Evolutionary conservation across 306 rosid genomes (phyloP).

Genomic region (Glycyrrhiza uralensis): DNA sequence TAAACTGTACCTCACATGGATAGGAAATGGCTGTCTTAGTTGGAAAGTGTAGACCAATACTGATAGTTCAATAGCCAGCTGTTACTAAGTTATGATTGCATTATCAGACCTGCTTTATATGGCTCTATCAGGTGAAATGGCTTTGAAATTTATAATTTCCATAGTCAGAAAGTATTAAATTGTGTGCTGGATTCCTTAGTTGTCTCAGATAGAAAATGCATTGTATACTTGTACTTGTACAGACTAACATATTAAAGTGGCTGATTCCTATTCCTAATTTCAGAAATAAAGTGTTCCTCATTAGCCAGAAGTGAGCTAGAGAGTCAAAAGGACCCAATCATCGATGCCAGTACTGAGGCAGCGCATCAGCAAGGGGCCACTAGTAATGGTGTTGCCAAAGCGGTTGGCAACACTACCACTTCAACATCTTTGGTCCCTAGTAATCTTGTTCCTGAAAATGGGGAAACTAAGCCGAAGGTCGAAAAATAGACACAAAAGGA

Average conservation of each 20-base stretch:
- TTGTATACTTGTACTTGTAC: background rate
- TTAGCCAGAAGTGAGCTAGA: constrained; percentile 68
- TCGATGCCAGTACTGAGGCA: constrained; percentile 42
- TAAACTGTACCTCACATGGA: background rate
- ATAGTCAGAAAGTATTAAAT: background rate
- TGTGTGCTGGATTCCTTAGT: background rate
- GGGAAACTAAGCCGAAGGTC: constrained; percentile 47
- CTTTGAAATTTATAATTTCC: constrained; percentile 10
- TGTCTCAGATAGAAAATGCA: background rate
- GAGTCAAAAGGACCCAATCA: constrained; percentile 45
- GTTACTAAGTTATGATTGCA: background rate
- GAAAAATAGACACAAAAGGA: constrained; percentile 45
- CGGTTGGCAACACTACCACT: constrained; percentile 31
- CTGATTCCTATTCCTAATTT: constrained; percentile 31
- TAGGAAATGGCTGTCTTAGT: background rate
- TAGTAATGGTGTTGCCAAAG: constrained; percentile 51
- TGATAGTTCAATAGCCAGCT: background rate
- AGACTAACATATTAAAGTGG: background rate
- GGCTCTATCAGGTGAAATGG: constrained; percentile 6
- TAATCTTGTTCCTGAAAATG: constrained; percentile 54
- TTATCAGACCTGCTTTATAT: background rate
- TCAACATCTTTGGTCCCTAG: constrained; percentile 32
- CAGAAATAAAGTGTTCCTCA: constrained; percentile 84
- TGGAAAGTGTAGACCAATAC: background rate
- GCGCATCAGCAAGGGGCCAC: constrained; percentile 38